Evolutionary conservation across 2,329 filamentous ascomycete genomes (phyloP).

Genomic region (Aspergillus aculeatinus): DNA sequence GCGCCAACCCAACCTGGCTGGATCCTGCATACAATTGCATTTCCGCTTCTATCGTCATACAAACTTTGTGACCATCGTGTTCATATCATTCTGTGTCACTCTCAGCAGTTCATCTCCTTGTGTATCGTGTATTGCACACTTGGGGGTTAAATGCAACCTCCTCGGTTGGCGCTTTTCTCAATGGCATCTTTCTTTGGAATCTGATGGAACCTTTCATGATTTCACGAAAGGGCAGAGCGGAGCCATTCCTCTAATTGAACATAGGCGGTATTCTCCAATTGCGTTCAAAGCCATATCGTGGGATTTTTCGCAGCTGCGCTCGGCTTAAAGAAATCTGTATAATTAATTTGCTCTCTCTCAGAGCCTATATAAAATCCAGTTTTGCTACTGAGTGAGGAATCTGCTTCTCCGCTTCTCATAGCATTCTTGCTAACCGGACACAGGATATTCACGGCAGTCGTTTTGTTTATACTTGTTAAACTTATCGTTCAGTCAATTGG

Average conservation of each 20-base stretch:
- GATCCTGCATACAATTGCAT: neutral
- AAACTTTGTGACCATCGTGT: neutral
- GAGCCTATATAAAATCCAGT: neutral
- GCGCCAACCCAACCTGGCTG: neutral
- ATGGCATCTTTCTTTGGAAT: constrained; percentile 32
- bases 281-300: neutral
- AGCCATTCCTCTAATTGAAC: constrained; percentile 12
- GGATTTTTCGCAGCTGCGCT: neutral
- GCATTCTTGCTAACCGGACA: neutral
- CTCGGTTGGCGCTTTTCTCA: constrained; percentile 25
- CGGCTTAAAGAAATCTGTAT: neutral
- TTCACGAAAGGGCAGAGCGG: neutral
- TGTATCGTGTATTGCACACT: neutral
- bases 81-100: neutral
- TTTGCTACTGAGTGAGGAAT: neutral
- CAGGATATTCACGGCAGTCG: neutral
- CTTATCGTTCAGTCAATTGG: neutral
- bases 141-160: neutral
- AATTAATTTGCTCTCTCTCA: neutral
- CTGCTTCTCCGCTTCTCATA: neutral
- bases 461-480: neutral
- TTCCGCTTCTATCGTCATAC: neutral
- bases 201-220: constrained; percentile 27
- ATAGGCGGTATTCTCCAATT: constrained; percentile 8
- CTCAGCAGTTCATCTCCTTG: neutral